These are phyloP conservation scores for Tolypocladium cylindrosporum DNA, from an alignment of 2,329 filamentous ascomycete genomes.

Conservation along the genomic window DNA sequence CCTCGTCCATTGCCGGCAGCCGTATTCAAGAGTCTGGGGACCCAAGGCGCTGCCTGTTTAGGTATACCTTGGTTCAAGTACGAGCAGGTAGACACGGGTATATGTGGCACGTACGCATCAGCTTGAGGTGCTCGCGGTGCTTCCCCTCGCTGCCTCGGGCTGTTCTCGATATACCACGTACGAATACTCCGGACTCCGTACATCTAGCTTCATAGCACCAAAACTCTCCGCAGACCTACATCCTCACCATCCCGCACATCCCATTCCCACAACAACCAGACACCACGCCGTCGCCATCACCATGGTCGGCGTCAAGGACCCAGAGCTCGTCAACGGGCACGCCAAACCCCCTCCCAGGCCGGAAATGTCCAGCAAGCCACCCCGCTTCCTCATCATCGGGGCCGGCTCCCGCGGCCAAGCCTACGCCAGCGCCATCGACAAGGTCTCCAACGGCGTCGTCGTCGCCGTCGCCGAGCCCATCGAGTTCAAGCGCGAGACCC, in stretches of 20 bases:
- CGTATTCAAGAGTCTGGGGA: no score
- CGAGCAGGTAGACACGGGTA: no score
- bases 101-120: background rate
- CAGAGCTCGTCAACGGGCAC: constrained; percentile 13
- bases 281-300: background rate
- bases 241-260: background rate
- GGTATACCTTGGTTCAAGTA: no score
- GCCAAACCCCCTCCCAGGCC: constrained; percentile 27
- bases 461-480: constrained; percentile 75
- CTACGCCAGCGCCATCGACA: constrained; percentile 60
- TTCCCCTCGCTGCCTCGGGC: background rate
- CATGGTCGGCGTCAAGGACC: constrained; percentile 12
- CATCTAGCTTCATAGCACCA: background rate
- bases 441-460: constrained; percentile 57
- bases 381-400: constrained; percentile 69
- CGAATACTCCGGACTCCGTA: no score
- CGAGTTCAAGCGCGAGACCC: constrained; percentile 60
- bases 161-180: background rate
- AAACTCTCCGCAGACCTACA: background rate
- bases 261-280: background rate
- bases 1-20: background rate
- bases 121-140: background rate
- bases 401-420: constrained; percentile 69
- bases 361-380: constrained; percentile 37
- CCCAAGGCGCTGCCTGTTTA: no score